Evolutionary conservation across 768 basidiomycete genomes (phyloP).

Genomic region (Imleria badia): DNA sequence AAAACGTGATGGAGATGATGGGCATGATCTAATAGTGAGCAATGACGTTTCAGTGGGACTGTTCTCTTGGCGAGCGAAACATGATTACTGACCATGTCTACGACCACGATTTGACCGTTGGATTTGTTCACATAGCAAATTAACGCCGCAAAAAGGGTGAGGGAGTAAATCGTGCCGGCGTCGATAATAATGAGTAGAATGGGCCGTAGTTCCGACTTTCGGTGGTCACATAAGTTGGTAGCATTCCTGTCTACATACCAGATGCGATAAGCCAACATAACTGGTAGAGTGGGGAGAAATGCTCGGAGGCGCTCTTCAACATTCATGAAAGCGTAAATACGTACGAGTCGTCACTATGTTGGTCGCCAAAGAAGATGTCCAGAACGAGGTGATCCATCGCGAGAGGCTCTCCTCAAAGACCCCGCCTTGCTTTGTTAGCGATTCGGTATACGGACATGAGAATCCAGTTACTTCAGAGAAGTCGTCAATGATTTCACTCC

Average conservation of each 20-base stretch:
- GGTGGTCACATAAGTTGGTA: constrained; percentile 10
- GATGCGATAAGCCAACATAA: constrained; percentile 31
- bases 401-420: constrained; percentile 30
- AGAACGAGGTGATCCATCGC: constrained; percentile 37
- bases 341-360: constrained; percentile 35
- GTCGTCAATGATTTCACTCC: neutral
- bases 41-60: neutral
- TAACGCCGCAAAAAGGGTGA: constrained; percentile 34
- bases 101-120: constrained; percentile 35
- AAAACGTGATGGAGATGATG: constrained; percentile 43
- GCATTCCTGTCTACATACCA: constrained; percentile 28
- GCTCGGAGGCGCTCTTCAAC: neutral
- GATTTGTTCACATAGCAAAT: constrained; percentile 27
- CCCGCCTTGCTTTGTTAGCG: constrained; percentile 1
- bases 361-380: constrained; percentile 30
- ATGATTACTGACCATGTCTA: constrained; percentile 33
- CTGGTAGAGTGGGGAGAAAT: constrained; percentile 3
- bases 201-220: constrained; percentile 10
- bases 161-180: constrained; percentile 38
- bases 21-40: constrained; percentile 33
- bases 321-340: neutral
- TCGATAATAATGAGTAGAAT: constrained; percentile 36
- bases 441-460: constrained; percentile 16
- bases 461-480: constrained; percentile 18
- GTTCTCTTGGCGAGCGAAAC: neutral